Evolutionary conservation across 805 yeast species (phyloP), one percentile per base, ranked within the genome.

Genomic region (Yueomyces sp.): DNA sequence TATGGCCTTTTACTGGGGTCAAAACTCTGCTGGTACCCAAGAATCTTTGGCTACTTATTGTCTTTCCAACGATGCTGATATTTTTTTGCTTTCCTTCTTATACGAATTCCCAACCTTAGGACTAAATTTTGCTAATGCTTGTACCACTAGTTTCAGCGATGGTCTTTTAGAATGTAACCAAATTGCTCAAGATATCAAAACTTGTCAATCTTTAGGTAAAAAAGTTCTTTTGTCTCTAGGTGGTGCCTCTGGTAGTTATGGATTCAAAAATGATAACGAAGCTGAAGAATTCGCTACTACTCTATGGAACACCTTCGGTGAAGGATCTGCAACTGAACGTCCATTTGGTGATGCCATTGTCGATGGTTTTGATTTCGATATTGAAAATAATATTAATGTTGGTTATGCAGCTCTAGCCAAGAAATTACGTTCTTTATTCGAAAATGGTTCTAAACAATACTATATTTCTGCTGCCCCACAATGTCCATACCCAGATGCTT

Each of bases 341-440:
- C 73, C 81, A 50, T 85, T 86, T 58, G 94, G 83, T 40, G 76
- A 72, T 52, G 69, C 94, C 1, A 62, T 80, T 28, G 69, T 90
- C 40, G 96, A 90, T 63, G 97, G 97, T 19, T 88, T 87, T 59
- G 97, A 90, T 62, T 79, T 88, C 49, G 97, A 90, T 62, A 77
- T 85, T 53, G 97, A 90, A 62, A 73, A 76, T 57, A 69, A 69
- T 47, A 61, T 69, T 45, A 69, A 72, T 42, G 65, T 68, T 1
- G 95, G 95, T n/a, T 82, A 80, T 55, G 73, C 76, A 36, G 74
- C 80, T 12, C 60, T 81, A 43, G 83, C 76, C 11, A 67, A 62
- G 38, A 67, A 71, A 51, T 40, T 67, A 56, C 50, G 94, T 80
- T 45, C 68, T 44, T 60, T 65, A 38, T 77, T 72, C 51, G 76